Percentiles rank a stretch among this genome's conserved stretches.
Conservation (phyloP, 306 rosid species). For the Mimosa bimucronata region DNA sequence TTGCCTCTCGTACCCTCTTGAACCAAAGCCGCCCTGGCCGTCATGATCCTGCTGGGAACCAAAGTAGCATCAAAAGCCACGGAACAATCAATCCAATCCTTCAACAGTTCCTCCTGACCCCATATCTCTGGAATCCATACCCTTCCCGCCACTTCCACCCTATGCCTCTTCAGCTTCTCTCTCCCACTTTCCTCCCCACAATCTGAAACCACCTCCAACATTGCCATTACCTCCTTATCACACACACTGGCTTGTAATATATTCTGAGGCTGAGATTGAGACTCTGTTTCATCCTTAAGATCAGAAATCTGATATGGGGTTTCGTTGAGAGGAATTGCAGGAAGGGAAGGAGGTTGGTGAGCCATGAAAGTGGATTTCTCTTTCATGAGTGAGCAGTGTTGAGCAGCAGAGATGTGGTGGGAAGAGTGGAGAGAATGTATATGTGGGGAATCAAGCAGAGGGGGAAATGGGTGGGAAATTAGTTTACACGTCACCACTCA, state of each 20-base stretch:
- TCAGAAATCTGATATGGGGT: slow-evolving; percentile 25
- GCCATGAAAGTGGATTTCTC: slow-evolving; percentile 39
- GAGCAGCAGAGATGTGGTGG: slow-evolving; percentile 10
- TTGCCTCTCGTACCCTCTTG: slow-evolving; percentile 56
- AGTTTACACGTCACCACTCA: slow-evolving; percentile 65
- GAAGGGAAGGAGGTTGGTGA: not conserved
- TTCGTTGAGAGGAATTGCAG: slow-evolving; percentile 22
- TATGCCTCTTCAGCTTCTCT: slow-evolving; percentile 78
- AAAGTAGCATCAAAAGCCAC: slow-evolving; percentile 70
- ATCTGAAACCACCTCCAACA: slow-evolving; percentile 1
- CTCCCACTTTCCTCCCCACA: slow-evolving; percentile 54
- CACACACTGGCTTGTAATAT: slow-evolving; percentile 14
- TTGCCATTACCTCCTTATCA: slow-evolving; percentile 8
- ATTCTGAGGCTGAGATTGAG: not conserved
- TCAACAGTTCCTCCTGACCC: slow-evolving; percentile 89
- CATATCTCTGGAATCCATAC: slow-evolving; percentile 92
- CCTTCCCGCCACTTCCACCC: slow-evolving; percentile 70
- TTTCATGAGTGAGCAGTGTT: slow-evolving; percentile 8
- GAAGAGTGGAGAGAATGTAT: slow-evolving; percentile 9
- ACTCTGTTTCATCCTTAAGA: not conserved
- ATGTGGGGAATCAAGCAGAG: slow-evolving; percentile 37
- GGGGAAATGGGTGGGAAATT: slow-evolving; percentile 64
- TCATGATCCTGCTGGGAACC: slow-evolving; percentile 55
- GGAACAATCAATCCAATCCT: slow-evolving; percentile 84
- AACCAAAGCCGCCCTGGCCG: slow-evolving; percentile 75